phyloP scores from a whole-genome alignment of 768 basidiomycete species.

The Pleurotus salmoneostramineus region DNA sequence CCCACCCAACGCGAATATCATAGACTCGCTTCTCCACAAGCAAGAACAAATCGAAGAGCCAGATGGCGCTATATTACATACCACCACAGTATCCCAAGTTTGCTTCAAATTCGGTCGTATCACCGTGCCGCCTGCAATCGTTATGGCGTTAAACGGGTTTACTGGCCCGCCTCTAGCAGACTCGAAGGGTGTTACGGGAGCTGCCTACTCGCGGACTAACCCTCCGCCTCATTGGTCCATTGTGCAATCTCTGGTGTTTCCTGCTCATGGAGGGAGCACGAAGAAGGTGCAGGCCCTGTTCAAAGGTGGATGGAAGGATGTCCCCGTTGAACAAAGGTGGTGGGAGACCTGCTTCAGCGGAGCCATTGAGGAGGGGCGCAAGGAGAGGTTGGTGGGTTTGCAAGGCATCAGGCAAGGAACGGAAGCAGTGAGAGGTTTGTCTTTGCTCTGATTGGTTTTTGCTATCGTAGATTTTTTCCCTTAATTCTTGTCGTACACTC shows the following conservation, averaged over 20 bases:
- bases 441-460: background rate
- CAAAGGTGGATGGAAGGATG: conserved; percentile 57
- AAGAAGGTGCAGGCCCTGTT: conserved; percentile 43
- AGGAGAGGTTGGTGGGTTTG: conserved; percentile 27
- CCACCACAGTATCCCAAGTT: conserved; percentile 55
- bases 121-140: conserved; percentile 66
- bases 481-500: no score
- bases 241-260: conserved; percentile 34
- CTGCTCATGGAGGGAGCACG: conserved; percentile 27
- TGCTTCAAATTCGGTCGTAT: conserved; percentile 73
- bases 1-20: conserved; percentile 19
- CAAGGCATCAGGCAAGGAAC: conserved; percentile 28
- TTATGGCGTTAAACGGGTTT: conserved; percentile 59
- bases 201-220: conserved; percentile 30
- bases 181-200: background rate
- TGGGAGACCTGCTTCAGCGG: conserved; percentile 62
- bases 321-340: conserved; percentile 58
- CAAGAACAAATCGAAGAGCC: conserved; percentile 33
- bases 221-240: conserved; percentile 47
- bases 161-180: conserved; percentile 16
- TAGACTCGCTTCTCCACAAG: conserved; percentile 28
- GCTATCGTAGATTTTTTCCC: background rate
- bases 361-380: conserved; percentile 37
- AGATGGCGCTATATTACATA: conserved; percentile 59
- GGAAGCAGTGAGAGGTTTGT: background rate